Conservation (phyloP, 2,329 filamentous ascomycete genomes). For the Fusarium cyanostomum region DNA sequence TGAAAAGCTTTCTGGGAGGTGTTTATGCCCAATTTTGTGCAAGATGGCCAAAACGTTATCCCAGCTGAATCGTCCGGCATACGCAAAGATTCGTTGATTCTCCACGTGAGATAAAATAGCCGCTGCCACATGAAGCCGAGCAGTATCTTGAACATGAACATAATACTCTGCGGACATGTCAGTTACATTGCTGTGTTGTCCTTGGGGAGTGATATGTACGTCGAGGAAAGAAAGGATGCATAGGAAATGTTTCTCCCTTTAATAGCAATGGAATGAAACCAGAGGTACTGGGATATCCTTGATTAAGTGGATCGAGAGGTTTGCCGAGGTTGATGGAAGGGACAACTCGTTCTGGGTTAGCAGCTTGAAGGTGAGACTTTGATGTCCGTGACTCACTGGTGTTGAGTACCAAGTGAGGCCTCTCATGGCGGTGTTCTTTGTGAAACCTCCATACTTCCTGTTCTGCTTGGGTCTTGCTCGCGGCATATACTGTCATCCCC, state of each 20-base stretch:
- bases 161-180: neutral
- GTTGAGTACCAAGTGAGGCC: slow-evolving; percentile 34
- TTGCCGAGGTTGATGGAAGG: slow-evolving; percentile 39
- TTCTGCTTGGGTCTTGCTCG: slow-evolving; percentile 50
- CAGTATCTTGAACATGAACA: slow-evolving; percentile 7
- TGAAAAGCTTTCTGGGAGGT: neutral
- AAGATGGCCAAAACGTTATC: neutral
- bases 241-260: slow-evolving; percentile 15
- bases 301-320: slow-evolving; percentile 26
- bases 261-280: slow-evolving; percentile 29
- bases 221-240: neutral
- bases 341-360: slow-evolving; percentile 24
- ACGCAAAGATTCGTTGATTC: slow-evolving; percentile 4
- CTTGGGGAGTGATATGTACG: neutral
- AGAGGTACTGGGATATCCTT: slow-evolving; percentile 34
- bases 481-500: slow-evolving; percentile 44
- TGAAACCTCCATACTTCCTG: slow-evolving; percentile 48
- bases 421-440: slow-evolving; percentile 9
- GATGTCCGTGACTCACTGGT: slow-evolving; percentile 1
- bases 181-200: neutral
- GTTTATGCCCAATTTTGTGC: neutral
- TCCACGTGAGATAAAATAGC: neutral
- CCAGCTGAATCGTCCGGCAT: neutral
- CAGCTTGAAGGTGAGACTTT: neutral
- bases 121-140: slow-evolving; percentile 4